Evolutionary conservation across 192 early-diverging fungal species (phyloP), one percentile per base, ranked within the genome.

Genomic region (Coemansia sp.): DNA sequence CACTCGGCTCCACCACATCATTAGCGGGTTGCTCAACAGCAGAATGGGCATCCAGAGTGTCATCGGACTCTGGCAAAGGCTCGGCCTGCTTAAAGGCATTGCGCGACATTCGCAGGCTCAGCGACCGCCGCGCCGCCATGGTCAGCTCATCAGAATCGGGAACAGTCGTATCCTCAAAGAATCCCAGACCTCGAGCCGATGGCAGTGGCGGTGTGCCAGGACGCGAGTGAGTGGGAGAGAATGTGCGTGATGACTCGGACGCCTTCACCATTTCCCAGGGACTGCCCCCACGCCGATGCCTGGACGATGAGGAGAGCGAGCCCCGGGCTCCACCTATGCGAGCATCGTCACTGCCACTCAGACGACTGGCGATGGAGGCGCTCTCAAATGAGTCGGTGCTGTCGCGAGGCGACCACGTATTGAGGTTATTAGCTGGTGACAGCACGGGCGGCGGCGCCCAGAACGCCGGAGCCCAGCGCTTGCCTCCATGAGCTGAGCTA

Each of bases 91-190:
- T 55, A 50, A 79, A 79, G 34, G 72, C 61, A 2, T 55, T 79
- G 12, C 59, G 70, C 41, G 76, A 73, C 76, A 79, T 70, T 12
- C 71, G 77, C 47, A 79, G 50, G 48, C 77, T 79, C 3, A 79
- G 68, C 48, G 77, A 79, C 0, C 72, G 64, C 1, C 77, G 77
- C 0, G 77, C 68, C 3, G 77, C 77, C 23, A 57, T 52, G 0
- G 77, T 68, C 13, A 79, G 72, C 41, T 79, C 77, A 10, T 79
- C 77, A 0, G 77, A 70, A 33, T 79, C 77, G 0, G 77, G 77
- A 23, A 52, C 48, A 3, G 68, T 64, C 9, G 68, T 56, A 20
- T 79, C 77, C 11, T 79, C 77, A 31, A 79, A 79, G 31, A 68
- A 79, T 3, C 47, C 72, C 21, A 71, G 34, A 12, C 45, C 47